Evolutionary conservation across 129 eudicot genomes (phyloP).

Genomic region (Pittosporum tobira): DNA sequence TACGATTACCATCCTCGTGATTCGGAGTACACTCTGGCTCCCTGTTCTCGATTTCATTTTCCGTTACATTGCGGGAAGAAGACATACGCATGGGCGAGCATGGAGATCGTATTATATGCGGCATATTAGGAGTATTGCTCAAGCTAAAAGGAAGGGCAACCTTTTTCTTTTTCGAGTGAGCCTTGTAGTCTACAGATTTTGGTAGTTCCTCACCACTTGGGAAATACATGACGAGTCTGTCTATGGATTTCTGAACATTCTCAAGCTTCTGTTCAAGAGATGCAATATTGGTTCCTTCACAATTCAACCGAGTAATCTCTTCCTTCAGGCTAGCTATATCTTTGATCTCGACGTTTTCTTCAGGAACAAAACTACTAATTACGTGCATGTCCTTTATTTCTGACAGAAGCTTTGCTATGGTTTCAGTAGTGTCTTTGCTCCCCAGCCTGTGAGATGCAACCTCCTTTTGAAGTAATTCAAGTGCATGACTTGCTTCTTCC

Average conservation of each 20-base stretch:
- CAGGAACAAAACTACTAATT: slow-evolving; percentile 31
- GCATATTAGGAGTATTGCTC: slow-evolving; percentile 59
- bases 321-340: slow-evolving; percentile 62
- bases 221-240: slow-evolving; percentile 43
- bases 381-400: slow-evolving; percentile 70
- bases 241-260: slow-evolving; percentile 67
- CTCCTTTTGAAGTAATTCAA: slow-evolving; percentile 79
- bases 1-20: slow-evolving; percentile 14
- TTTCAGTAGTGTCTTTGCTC: slow-evolving; percentile 55
- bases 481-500: slow-evolving; percentile 90
- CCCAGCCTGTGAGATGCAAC: slow-evolving; percentile 61
- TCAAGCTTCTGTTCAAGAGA: slow-evolving; percentile 87
- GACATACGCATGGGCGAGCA: slow-evolving; percentile 61
- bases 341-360: slow-evolving; percentile 34
- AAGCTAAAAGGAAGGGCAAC: slow-evolving; percentile 43
- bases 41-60: slow-evolving; percentile 53
- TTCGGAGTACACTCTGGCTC: slow-evolving; percentile 42
- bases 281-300: slow-evolving; percentile 52
- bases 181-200: slow-evolving; percentile 51
- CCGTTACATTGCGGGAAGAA: slow-evolving; percentile 34
- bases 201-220: slow-evolving; percentile 43
- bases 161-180: slow-evolving; percentile 50
- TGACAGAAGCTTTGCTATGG: slow-evolving; percentile 58
- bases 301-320: slow-evolving; percentile 63
- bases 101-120: slow-evolving; percentile 63